Conservation (phyloP, 352 stramenopile genomes). For the Hyaloperonospora brassicae region DNA sequence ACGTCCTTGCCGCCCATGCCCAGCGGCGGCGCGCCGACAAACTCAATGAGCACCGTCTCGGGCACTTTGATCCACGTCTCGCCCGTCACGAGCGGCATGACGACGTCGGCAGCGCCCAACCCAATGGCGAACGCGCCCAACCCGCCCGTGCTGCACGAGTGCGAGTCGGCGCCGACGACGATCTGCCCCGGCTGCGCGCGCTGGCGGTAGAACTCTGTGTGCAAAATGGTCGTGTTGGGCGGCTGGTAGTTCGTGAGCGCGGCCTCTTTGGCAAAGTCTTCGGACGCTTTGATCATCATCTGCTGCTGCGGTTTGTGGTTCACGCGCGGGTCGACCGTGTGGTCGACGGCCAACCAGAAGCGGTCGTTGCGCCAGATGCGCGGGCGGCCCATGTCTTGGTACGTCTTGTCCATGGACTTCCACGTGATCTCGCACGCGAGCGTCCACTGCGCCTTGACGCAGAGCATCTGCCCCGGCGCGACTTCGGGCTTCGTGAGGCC, state of each 20-base stretch:
- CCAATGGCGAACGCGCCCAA: slow-evolving; percentile 72
- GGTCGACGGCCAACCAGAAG: slow-evolving; percentile 79
- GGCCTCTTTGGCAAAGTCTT: slow-evolving; percentile 46
- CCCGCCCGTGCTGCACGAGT: slow-evolving; percentile 69
- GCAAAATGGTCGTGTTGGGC: slow-evolving; percentile 82
- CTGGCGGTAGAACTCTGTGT: slow-evolving; percentile 76
- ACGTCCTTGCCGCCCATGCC: slow-evolving; percentile 78
- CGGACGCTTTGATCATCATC: slow-evolving; percentile 72
- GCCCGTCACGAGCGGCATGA: slow-evolving; percentile 76
- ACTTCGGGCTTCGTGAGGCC: slow-evolving; percentile 39
- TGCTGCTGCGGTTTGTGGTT: slow-evolving; percentile 74
- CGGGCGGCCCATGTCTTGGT: slow-evolving; percentile 63
- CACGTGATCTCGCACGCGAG: slow-evolving; percentile 76
- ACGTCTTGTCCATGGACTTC: slow-evolving; percentile 77
- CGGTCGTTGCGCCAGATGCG: slow-evolving; percentile 56
- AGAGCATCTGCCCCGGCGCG: slow-evolving; percentile 62
- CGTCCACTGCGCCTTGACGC: slow-evolving; percentile 72
- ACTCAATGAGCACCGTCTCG: slow-evolving; percentile 72
- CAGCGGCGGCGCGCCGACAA: slow-evolving; percentile 51
- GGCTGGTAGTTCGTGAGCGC: slow-evolving; percentile 66
- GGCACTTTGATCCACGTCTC: slow-evolving; percentile 84
- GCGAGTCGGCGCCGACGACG: slow-evolving; percentile 69
- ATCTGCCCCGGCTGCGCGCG: slow-evolving; percentile 77
- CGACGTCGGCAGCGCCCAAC: slow-evolving; percentile 65
- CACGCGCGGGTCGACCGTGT: slow-evolving; percentile 73